Conservation (phyloP, 495 filamentous ascomycete species). For the Viridothelium virens region DNA sequence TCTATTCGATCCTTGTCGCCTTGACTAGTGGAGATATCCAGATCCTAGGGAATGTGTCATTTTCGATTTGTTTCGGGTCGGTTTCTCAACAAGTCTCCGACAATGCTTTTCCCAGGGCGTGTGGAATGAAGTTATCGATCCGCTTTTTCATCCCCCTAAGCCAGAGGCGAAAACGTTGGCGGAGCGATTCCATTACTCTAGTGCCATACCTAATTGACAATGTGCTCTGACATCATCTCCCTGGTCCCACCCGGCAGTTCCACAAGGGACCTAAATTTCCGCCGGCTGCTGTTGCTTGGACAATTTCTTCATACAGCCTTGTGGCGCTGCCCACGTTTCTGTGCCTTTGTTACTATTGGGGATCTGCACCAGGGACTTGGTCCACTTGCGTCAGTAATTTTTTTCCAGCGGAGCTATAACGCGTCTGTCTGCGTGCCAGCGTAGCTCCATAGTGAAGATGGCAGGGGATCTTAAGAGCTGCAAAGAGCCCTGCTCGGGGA, state of each 20-base stretch:
- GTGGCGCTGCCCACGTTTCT: constrained; percentile 1
- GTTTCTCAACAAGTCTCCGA: no score
- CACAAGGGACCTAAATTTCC: background rate
- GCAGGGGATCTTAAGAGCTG: background rate
- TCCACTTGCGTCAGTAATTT: background rate
- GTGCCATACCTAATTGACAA: background rate
- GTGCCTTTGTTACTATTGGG: background rate
- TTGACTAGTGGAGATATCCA: no score
- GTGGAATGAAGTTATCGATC: background rate
- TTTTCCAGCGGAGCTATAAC: background rate
- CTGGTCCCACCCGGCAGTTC: background rate
- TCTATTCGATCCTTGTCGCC: no score
- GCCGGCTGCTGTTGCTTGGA: background rate
- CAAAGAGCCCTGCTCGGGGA: background rate
- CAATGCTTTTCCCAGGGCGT: no score
- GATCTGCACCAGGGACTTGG: background rate
- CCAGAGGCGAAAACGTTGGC: background rate
- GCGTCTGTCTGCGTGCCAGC: background rate
- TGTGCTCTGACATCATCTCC: constrained; percentile 4
- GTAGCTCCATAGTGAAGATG: background rate
- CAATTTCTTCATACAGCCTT: background rate
- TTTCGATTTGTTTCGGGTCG: no score
- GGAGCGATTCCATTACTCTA: background rate
- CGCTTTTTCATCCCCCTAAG: background rate
- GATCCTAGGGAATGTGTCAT: no score